Evolutionary conservation across 345 rosid species (phyloP), one percentile per base, ranked within the genome.

Genomic region (Streptanthus diversifolius): DNA sequence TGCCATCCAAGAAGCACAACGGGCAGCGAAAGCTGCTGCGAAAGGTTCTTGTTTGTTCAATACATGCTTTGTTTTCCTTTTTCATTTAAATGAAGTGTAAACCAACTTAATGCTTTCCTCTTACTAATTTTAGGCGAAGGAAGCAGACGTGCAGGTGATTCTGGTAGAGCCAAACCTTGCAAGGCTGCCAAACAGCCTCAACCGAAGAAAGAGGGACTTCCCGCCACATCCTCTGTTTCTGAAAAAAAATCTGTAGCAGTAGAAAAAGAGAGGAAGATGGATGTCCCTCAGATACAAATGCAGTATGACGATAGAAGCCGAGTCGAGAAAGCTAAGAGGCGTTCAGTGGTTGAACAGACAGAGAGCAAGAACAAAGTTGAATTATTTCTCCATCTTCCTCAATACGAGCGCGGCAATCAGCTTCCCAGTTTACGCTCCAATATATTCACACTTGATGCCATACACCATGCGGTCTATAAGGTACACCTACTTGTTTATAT

Each of bases 391-490:
- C 96, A 90, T 78, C 76, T 90, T 67, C 93, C 96, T 60, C 96
- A 85, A 51, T 87, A 86, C 65, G 93, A 88, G 63, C 87, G 71
- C 18, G 84, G 85, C 74, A 80, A 82, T 58, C 91, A 82, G 81
- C 87, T 82, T 75, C 81, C 85, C 63, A 74, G 82, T 76, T 77
- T 90, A 39, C 82, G 79, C 80, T 76, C 88, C 32, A 84, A 84
- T 68, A 64, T 81, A 55, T 88, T 88, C 78, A 72, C 81, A 66
- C 91, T 88, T 35, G 85, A 84, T 78, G 75, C 82, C 14, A 73
- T 84, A 80, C 96, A 90, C 80, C 96, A 90, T 21, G 90, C 91
- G 1, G 84, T 90, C 58, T 86, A 83, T 67, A 86, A 88, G 93
- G 96, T 90, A 71, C 43, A 17, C 36, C 41, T 37, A 54, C 25